These are phyloP conservation scores for Daucus carota DNA, from an alignment of 129 eudicot species.

Conservation along the genomic window DNA sequence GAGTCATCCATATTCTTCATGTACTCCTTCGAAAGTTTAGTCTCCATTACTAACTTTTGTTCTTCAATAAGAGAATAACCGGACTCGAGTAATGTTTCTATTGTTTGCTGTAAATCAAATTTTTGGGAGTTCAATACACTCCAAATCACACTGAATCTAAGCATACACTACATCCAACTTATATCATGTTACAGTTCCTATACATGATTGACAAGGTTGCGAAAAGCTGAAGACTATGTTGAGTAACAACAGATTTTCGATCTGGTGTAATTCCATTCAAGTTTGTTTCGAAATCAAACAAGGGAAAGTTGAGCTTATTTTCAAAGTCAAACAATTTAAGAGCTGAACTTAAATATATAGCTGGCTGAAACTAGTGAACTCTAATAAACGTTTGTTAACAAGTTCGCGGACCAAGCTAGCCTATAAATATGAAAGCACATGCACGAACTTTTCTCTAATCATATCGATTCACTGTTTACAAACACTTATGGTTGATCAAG, in stretches of 20 bases:
- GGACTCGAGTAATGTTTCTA: slow-evolving; percentile 85
- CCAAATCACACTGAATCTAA: neutral
- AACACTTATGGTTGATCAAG: no score
- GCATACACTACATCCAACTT: neutral
- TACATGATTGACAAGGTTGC: neutral
- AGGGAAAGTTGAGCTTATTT: neutral
- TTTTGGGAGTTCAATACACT: neutral
- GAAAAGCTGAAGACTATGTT: no score
- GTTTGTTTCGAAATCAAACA: neutral
- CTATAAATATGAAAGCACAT: no score
- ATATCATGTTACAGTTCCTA: neutral
- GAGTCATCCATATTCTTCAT: slow-evolving; percentile 85
- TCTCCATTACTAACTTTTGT: slow-evolving; percentile 71
- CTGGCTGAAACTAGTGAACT: neutral
- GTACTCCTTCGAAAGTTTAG: slow-evolving; percentile 88
- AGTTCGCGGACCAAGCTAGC: neutral
- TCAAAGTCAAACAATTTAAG: neutral
- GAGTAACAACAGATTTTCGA: neutral
- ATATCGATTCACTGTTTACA: no score
- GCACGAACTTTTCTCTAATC: no score
- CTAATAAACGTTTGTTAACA: neutral
- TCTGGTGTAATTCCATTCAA: no score
- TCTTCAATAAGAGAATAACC: slow-evolving; percentile 87
- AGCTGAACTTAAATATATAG: neutral
- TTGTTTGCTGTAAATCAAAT: slow-evolving; percentile 70